These are phyloP conservation scores for Diaporthe eres DNA, from an alignment of 2,329 filamentous ascomycete species.

Conservation along the genomic window DNA sequence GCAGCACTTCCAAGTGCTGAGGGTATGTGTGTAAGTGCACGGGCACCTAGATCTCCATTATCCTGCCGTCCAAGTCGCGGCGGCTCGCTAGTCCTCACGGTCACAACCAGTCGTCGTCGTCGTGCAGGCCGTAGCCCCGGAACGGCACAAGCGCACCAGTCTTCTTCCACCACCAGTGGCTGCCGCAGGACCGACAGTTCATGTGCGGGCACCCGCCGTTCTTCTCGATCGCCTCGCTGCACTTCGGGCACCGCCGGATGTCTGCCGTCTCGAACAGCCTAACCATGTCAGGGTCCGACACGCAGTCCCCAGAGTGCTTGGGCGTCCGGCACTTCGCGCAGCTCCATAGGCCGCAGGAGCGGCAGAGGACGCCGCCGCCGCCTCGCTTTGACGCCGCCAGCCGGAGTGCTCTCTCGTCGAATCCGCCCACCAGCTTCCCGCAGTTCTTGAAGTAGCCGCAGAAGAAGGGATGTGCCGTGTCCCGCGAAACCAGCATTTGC, in stretches of 20 bases:
- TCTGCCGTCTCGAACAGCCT: constrained; percentile 22
- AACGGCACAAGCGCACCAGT: constrained; percentile 16
- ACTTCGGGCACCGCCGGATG: constrained; percentile 21
- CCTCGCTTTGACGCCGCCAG: constrained; percentile 9
- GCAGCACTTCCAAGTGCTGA: too few relatives aligned
- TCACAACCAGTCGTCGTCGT: constrained; percentile 9
- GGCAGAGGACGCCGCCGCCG: constrained; percentile 23
- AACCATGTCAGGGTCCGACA: constrained; percentile 11
- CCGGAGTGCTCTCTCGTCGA: constrained; percentile 16
- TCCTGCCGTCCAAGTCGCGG: not conserved
- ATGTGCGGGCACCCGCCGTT: constrained; percentile 22
- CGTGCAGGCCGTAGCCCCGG: not conserved
- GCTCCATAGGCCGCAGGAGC: constrained; percentile 1
- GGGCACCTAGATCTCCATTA: not conserved
- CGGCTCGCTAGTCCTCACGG: not conserved
- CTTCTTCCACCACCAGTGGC: constrained; percentile 26
- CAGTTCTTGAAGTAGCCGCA: constrained; percentile 17
- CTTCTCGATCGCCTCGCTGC: constrained; percentile 28
- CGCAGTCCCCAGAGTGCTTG: constrained; percentile 10
- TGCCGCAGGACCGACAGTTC: constrained; percentile 12
- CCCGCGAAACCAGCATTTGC: not conserved
- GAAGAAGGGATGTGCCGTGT: constrained; percentile 27
- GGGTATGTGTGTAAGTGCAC: not conserved
- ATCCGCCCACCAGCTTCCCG: constrained; percentile 7
- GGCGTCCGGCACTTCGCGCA: constrained; percentile 30